phyloP scores from a whole-genome alignment of 495 filamentous ascomycete genomes.

The Immersiella caudata region DNA sequence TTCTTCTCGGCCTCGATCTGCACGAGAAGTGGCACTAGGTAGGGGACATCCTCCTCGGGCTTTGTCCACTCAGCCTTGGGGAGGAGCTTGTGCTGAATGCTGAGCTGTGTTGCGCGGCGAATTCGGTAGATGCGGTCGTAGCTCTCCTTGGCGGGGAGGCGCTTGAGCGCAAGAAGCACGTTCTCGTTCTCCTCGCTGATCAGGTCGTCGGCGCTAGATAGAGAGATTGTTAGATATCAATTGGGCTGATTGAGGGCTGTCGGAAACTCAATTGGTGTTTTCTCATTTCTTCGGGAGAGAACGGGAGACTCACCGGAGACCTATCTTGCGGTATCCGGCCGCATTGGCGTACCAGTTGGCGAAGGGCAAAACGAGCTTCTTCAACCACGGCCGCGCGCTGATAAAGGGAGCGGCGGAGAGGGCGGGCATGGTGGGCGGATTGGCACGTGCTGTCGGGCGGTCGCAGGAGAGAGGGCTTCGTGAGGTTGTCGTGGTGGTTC shows the following conservation, averaged over 20 bases:
- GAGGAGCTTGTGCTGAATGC: constrained; percentile 71
- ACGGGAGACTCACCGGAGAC: constrained; percentile 71
- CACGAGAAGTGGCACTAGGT: constrained; percentile 38
- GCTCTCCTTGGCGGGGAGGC: constrained; percentile 82
- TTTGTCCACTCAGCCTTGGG: constrained; percentile 78
- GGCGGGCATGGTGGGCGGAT: constrained; percentile 64
- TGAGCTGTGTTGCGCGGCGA: constrained; percentile 90
- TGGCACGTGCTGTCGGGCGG: constrained; percentile 14
- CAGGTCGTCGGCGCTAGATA: constrained; percentile 81
- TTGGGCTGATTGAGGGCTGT: constrained; percentile 4
- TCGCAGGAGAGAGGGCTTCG: constrained; percentile 19
- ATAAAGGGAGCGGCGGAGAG: constrained; percentile 73
- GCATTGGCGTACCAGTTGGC: constrained; percentile 82
- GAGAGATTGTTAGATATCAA: constrained; percentile 16
- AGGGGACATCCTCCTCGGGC: constrained; percentile 44
- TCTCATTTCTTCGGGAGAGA: constrained; percentile 11
- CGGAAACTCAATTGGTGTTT: constrained; percentile 22
- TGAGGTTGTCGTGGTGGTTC: constrained; percentile 16
- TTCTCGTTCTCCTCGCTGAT: constrained; percentile 86
- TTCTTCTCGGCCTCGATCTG: constrained; percentile 67
- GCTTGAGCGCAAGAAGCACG: constrained; percentile 84
- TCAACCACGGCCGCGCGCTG: constrained; percentile 80
- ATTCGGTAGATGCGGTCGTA: constrained; percentile 98
- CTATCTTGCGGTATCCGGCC: constrained; percentile 90
- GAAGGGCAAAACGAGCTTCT: constrained; percentile 72